phyloP scores from a whole-genome alignment of 2,329 filamentous ascomycete genomes.

The Tolypocladium tundrense region DNA sequence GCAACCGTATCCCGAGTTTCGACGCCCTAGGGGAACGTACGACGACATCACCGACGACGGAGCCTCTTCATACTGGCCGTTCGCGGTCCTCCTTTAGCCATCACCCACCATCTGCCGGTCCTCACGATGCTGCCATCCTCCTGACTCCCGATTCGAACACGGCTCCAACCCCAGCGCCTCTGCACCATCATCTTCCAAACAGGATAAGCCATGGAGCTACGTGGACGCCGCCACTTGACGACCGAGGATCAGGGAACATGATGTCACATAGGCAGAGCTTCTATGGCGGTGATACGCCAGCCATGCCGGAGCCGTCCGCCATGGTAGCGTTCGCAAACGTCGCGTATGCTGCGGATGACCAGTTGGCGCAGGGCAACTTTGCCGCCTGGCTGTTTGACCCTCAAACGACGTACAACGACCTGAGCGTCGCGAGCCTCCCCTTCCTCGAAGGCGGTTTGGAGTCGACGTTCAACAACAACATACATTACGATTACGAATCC shows the following conservation, averaged over 20 bases:
- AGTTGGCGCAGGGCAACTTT: slow-evolving; percentile 33
- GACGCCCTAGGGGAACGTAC: slow-evolving; percentile 19
- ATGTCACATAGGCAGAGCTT: slow-evolving; percentile 27
- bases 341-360: slow-evolving; percentile 18
- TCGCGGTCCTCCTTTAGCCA: background rate
- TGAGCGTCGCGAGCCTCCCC: slow-evolving; percentile 30
- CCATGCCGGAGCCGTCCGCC: slow-evolving; percentile 20
- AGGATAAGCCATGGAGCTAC: slow-evolving; percentile 10
- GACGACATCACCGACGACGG: background rate
- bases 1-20: slow-evolving; percentile 41
- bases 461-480: slow-evolving; percentile 39
- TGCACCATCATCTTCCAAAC: slow-evolving; percentile 10
- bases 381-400: slow-evolving; percentile 41
- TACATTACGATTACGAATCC: slow-evolving; percentile 41
- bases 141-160: slow-evolving; percentile 29
- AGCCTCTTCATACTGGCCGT: background rate
- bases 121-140: slow-evolving; percentile 36
- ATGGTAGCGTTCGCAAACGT: slow-evolving; percentile 18
- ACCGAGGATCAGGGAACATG: slow-evolving; percentile 20
- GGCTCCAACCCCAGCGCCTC: slow-evolving; percentile 14
- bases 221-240: slow-evolving; percentile 21
- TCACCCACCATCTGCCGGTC: slow-evolving; percentile 17
- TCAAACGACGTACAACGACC: slow-evolving; percentile 29
- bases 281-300: slow-evolving; percentile 19
- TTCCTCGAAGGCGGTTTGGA: slow-evolving; percentile 40